Evolutionary conservation across 768 basidiomycete genomes (phyloP).

Genomic region (Termitomyces heimii): DNA sequence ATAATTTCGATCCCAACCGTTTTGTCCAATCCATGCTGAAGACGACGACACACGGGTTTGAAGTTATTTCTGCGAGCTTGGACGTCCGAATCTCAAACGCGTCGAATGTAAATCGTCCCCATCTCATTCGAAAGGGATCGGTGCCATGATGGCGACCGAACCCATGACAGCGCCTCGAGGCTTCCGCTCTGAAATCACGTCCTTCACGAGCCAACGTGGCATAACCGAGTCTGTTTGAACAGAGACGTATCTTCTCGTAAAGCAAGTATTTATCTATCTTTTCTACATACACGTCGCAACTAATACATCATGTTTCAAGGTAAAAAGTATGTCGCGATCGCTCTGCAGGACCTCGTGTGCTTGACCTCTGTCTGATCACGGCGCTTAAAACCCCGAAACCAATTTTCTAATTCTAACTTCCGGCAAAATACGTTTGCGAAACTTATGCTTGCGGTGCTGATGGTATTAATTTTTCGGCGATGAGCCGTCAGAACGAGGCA

Average conservation of each 20-base stretch:
- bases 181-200: neutral
- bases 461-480: neutral
- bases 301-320: too few species aligned
- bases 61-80: neutral
- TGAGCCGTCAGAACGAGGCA: slow-evolving; percentile 1
- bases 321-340: neutral
- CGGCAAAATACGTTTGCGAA: neutral
- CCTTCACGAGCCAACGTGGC: neutral
- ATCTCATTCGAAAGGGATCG: neutral
- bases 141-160: neutral
- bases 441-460: too few species aligned
- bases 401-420: neutral
- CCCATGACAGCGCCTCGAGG: neutral
- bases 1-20: neutral
- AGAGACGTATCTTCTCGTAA: neutral
- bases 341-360: neutral
- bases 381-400: neutral
- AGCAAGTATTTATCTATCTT: neutral
- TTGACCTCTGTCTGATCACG: neutral
- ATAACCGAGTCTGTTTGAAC: neutral
- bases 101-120: neutral
- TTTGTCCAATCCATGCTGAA: neutral
- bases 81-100: neutral
- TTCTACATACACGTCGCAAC: neutral
- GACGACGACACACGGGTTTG: neutral